Conservation (phyloP, 305 asterid species). For the Fraxinus paxiana region DNA sequence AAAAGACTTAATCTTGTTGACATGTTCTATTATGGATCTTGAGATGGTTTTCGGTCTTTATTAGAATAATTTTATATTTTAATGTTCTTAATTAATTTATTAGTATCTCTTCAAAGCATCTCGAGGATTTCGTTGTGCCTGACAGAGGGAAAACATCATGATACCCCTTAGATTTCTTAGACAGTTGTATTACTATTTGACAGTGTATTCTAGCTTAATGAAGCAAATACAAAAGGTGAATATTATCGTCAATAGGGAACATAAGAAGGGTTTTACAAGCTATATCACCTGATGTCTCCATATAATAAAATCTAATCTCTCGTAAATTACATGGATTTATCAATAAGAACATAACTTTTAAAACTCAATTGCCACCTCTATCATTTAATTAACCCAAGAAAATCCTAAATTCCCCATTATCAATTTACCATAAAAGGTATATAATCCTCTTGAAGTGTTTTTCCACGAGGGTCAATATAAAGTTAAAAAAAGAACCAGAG, state of each 20-base stretch:
- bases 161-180: neutral
- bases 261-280: neutral
- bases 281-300: neutral
- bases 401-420: neutral
- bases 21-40: neutral
- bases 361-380: neutral
- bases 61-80: neutral
- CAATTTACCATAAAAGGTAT: neutral
- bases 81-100: too few species aligned
- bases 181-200: neutral
- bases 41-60: neutral
- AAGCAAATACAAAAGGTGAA: neutral
- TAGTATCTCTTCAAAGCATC: neutral
- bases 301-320: neutral
- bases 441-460: neutral
- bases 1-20: neutral
- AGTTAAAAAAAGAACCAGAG: neutral
- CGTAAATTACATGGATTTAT: neutral
- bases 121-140: neutral
- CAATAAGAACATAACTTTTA: neutral
- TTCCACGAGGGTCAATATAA: neutral
- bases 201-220: neutral
- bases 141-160: neutral
- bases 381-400: neutral
- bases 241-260: neutral